phyloP scores from a whole-genome alignment of 176 grass and related monocot species.

The Urochloa ruziziensis region DNA sequence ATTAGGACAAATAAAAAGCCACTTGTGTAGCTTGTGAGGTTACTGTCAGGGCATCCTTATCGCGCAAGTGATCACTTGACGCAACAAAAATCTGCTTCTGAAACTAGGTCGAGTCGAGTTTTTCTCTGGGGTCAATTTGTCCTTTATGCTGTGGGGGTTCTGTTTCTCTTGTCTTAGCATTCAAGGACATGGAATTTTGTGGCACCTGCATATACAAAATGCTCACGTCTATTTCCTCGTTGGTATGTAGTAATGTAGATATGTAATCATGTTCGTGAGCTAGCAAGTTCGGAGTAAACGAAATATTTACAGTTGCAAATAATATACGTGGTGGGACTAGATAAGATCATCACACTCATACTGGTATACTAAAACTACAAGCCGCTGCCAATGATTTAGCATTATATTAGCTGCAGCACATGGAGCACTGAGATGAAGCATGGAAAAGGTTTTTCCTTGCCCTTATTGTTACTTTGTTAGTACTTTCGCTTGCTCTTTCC shows the following conservation, averaged over 20 bases:
- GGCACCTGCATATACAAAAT: neutral
- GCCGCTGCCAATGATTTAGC: neutral
- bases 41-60: constrained; percentile 24
- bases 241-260: no score
- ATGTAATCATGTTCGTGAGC: neutral
- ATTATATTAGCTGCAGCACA: neutral
- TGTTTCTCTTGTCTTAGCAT: constrained; percentile 30
- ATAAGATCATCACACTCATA: no score
- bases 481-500: neutral
- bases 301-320: neutral
- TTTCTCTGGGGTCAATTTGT: constrained; percentile 24
- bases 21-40: neutral
- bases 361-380: neutral
- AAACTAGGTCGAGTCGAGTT: neutral
- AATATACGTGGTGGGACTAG: no score
- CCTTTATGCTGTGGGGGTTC: neutral
- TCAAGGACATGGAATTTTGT: constrained; percentile 12
- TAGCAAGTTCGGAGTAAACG: neutral
- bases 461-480: neutral
- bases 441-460: neutral
- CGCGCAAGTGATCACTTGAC: constrained; percentile 32
- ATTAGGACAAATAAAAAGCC: neutral
- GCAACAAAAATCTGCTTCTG: neutral
- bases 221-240: neutral
- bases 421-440: neutral